These are phyloP conservation scores for Petunia axillaris DNA, from an alignment of 257 asterid genomes.

Conservation along the genomic window DNA sequence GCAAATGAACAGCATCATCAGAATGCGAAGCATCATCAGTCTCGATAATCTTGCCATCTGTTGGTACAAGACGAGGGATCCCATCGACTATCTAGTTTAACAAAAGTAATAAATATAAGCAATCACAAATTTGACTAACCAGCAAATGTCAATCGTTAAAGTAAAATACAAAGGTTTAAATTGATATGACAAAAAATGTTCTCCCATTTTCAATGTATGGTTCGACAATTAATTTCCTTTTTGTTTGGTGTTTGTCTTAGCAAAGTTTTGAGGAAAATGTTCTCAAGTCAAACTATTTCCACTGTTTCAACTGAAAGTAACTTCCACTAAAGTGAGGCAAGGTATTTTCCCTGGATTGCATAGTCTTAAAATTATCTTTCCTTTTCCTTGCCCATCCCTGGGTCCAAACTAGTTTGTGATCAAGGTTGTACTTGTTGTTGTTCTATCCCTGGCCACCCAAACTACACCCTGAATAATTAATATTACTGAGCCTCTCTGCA, in stretches of 20 bases:
- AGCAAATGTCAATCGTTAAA: not conserved
- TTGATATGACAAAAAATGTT: not conserved
- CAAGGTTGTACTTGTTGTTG: no score
- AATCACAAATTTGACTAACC: constrained; percentile 9
- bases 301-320: not conserved
- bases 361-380: not conserved
- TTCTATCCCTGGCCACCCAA: no score
- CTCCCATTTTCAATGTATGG: not conserved
- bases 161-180: not conserved
- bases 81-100: constrained; percentile 58
- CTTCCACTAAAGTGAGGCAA: not conserved
- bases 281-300: not conserved
- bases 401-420: not conserved
- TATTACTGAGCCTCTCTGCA: not conserved
- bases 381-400: not conserved
- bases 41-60: constrained; percentile 53
- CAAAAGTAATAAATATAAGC: not conserved
- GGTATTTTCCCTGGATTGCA: not conserved
- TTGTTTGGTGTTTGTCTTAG: no score
- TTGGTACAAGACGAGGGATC: constrained; percentile 70
- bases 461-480: not conserved
- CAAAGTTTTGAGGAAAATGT: not conserved
- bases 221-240: not conserved
- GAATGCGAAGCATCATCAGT: constrained; percentile 32
- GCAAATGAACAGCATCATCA: constrained; percentile 29